These are phyloP conservation scores for Brassica carinata DNA, from an alignment of 345 rosid genomes.

Conservation along the genomic window DNA sequence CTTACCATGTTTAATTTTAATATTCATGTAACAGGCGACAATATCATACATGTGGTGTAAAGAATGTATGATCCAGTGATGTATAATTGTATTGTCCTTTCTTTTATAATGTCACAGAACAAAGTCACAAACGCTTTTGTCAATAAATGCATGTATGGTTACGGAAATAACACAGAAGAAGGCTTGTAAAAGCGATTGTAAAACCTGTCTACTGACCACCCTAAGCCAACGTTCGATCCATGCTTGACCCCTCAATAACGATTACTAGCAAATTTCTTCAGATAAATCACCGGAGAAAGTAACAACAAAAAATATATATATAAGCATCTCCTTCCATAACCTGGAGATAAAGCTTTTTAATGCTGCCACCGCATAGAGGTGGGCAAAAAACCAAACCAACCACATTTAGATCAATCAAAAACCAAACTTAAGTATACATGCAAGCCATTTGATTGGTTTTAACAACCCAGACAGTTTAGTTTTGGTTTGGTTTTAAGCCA, in stretches of 20 bases:
- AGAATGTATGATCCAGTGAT: constrained; percentile 1
- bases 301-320: not conserved
- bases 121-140: not conserved
- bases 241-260: not conserved
- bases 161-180: not conserved
- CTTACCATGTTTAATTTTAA: not conserved
- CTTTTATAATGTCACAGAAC: not conserved
- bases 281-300: not conserved
- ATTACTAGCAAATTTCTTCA: not conserved
- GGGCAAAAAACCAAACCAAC: not conserved
- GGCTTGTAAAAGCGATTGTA: not conserved
- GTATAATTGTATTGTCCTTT: not conserved
- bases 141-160: not conserved
- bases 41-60: constrained; percentile 1
- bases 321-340: not conserved
- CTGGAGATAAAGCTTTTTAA: not conserved
- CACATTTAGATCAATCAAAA: not conserved
- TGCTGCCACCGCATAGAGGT: not conserved
- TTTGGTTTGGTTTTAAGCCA: not conserved
- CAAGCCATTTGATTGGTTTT: not conserved
- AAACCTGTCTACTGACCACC: not conserved
- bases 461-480: not conserved
- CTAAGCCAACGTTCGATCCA: not conserved
- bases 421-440: not conserved
- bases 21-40: not conserved